phyloP scores from a whole-genome alignment of 805 yeast genomes.

The Lachancea kluyveri region DNA sequence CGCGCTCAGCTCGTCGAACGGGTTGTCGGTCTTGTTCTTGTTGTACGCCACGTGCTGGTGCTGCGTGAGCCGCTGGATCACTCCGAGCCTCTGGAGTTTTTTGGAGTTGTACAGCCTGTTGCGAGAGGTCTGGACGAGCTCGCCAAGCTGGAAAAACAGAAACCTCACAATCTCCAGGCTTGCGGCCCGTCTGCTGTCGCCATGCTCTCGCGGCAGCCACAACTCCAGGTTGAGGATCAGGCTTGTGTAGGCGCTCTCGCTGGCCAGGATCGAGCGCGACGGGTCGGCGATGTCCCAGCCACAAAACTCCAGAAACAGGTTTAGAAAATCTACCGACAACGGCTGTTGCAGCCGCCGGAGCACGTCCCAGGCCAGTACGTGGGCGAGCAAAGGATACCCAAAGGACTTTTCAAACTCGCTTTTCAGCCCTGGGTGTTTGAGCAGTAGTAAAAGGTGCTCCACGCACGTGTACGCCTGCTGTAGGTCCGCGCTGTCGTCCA shows the following conservation, averaged over 20 bases:
- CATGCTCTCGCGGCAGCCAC: slow-evolving; percentile 33
- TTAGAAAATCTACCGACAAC: slow-evolving; percentile 39
- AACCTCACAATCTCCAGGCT: slow-evolving; percentile 42
- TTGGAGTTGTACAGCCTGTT: slow-evolving; percentile 44
- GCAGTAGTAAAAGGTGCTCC: slow-evolving; percentile 16
- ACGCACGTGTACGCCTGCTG: slow-evolving; percentile 12
- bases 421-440: slow-evolving; percentile 12
- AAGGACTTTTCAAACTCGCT: slow-evolving; percentile 15
- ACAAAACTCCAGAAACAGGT: slow-evolving; percentile 41
- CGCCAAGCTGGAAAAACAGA: slow-evolving; percentile 52
- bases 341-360: slow-evolving; percentile 15
- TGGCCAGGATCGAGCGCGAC: slow-evolving; percentile 49
- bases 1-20: slow-evolving; percentile 33
- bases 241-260: slow-evolving; percentile 49
- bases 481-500: slow-evolving; percentile 10
- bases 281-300: slow-evolving; percentile 53
- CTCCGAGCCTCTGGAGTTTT: slow-evolving; percentile 47
- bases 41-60: slow-evolving; percentile 31
- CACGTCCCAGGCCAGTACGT: slow-evolving; percentile 12
- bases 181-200: slow-evolving; percentile 8
- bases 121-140: slow-evolving; percentile 47
- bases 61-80: slow-evolving; percentile 31
- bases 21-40: slow-evolving; percentile 31
- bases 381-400: slow-evolving; percentile 20
- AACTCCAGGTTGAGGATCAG: slow-evolving; percentile 59